These are phyloP conservation scores for Linnemannia zychae DNA, from an alignment of 192 early-diverging fungal genomes.

Conservation along the genomic window DNA sequence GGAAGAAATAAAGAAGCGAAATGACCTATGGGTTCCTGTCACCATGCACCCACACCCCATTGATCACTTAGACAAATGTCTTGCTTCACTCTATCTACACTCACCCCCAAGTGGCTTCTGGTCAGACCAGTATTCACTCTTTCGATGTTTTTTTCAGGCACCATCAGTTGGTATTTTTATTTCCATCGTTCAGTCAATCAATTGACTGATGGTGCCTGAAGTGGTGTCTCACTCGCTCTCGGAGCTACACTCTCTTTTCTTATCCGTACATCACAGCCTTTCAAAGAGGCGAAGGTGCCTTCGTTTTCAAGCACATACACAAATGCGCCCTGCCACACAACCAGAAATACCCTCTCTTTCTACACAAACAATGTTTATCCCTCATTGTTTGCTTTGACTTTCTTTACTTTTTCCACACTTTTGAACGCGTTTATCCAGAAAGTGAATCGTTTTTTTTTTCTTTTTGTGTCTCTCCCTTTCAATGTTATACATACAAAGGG, in stretches of 20 bases:
- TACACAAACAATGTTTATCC: not conserved
- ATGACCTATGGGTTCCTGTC: too few species aligned
- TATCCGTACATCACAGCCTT: too few species aligned
- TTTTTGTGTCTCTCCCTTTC: not conserved
- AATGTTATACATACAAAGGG: not conserved
- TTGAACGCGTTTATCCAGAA: constrained; percentile 1
- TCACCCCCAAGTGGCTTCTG: too few species aligned
- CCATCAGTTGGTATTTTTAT: too few species aligned
- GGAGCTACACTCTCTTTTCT: not conserved
- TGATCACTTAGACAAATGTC: not conserved
- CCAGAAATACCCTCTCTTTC: not conserved
- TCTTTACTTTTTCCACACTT: not conserved
- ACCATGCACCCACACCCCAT: too few species aligned
- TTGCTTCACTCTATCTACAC: too few species aligned
- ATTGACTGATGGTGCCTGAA: too few species aligned
- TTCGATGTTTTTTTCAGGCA: too few species aligned
- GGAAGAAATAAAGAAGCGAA: not conserved
- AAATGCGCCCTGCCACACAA: constrained; percentile 5
- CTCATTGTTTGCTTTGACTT: not conserved
- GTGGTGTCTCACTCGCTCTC: not conserved
- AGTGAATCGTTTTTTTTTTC: not conserved
- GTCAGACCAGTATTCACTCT: too few species aligned
- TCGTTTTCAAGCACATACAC: not conserved
- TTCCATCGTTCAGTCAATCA: too few species aligned
- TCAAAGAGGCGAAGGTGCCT: not conserved